These are phyloP conservation scores for Paralagenidium karlingii DNA, from an alignment of 352 stramenopile genomes.

Conservation along the genomic window DNA sequence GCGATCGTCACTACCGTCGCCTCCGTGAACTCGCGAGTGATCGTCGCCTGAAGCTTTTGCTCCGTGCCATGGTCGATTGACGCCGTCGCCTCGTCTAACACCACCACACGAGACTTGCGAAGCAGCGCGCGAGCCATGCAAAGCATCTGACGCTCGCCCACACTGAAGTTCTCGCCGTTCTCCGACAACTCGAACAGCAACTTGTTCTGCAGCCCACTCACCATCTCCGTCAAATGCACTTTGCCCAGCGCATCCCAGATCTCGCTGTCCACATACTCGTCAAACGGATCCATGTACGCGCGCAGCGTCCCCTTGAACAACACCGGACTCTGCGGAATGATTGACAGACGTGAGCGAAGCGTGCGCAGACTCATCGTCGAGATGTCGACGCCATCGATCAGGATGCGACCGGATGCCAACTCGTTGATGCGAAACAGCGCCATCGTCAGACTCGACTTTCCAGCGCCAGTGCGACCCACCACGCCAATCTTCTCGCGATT, in stretches of 20 bases:
- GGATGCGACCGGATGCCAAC: conserved; percentile 70
- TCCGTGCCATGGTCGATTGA: conserved; percentile 78
- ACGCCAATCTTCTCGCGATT: conserved; percentile 66
- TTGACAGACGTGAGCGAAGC: conserved; percentile 80
- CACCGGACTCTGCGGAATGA: conserved; percentile 91
- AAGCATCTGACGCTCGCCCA: conserved; percentile 92
- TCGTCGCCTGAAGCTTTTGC: conserved; percentile 82
- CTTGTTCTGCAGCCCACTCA: conserved; percentile 13
- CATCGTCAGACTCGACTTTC: conserved; percentile 73
- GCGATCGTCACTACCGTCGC: conserved; percentile 91
- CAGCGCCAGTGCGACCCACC: conserved; percentile 70
- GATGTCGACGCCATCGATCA: conserved; percentile 89
- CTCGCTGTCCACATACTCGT: conserved; percentile 52
- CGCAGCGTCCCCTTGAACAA: conserved; percentile 89
- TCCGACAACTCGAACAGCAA: conserved; percentile 84
- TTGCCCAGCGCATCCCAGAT: conserved; percentile 22
- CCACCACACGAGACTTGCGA: conserved; percentile 71
- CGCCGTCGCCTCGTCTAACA: conserved; percentile 78
- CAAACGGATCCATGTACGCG: conserved; percentile 89
- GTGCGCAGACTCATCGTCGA: conserved; percentile 68
- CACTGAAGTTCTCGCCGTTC: conserved; percentile 89
- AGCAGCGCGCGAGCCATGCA: conserved; percentile 94
- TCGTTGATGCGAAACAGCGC: conserved; percentile 82
- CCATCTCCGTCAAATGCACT: conserved; percentile 18
- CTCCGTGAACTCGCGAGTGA: conserved; percentile 88